Conservation (phyloP, 176 grass and related monocot species). For the Triticum urartu region DNA sequence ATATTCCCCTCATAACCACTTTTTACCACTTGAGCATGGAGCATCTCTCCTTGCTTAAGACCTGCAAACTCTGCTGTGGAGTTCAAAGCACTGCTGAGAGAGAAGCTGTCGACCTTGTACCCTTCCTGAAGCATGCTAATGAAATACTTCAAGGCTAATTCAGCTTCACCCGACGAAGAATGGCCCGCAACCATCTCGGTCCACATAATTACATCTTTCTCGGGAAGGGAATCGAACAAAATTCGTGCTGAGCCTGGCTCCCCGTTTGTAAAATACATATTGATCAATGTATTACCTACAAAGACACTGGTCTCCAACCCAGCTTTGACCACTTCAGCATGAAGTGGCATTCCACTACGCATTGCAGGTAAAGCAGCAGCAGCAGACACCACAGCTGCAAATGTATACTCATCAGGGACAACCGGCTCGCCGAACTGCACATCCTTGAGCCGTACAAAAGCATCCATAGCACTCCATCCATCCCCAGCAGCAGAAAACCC, state of each 20-base stretch:
- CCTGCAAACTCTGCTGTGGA: conserved; percentile 56
- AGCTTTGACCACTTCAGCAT: conserved; percentile 52
- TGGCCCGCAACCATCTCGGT: conserved; percentile 92
- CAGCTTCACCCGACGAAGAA: conserved; percentile 61
- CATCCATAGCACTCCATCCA: conserved; percentile 55
- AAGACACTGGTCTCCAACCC: conserved; percentile 63
- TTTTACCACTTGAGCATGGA: conserved; percentile 73
- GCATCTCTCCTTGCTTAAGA: conserved; percentile 78
- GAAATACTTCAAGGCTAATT: conserved; percentile 76
- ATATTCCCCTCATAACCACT: conserved; percentile 64
- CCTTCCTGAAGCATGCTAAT: conserved; percentile 57
- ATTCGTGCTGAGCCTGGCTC: conserved; percentile 44
- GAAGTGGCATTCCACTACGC: conserved; percentile 66
- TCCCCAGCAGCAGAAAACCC: conserved; percentile 55
- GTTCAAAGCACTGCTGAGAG: conserved; percentile 82
- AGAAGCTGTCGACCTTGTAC: conserved; percentile 80
- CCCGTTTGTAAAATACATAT: conserved; percentile 86
- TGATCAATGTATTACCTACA: conserved; percentile 79
- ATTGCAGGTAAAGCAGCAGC: conserved; percentile 56
- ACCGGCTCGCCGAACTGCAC: conserved; percentile 10
- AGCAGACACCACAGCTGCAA: conserved; percentile 68
- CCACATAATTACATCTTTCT: conserved; percentile 92
- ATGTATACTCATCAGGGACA: conserved; percentile 69
- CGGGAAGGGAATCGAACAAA: conserved; percentile 50
- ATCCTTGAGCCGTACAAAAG: conserved; percentile 51